Percentiles rank a stretch among this genome's conserved stretches.
phyloP scores from a whole-genome alignment of 2,329 filamentous ascomycete species.

The Fusarium scirpi region DNA sequence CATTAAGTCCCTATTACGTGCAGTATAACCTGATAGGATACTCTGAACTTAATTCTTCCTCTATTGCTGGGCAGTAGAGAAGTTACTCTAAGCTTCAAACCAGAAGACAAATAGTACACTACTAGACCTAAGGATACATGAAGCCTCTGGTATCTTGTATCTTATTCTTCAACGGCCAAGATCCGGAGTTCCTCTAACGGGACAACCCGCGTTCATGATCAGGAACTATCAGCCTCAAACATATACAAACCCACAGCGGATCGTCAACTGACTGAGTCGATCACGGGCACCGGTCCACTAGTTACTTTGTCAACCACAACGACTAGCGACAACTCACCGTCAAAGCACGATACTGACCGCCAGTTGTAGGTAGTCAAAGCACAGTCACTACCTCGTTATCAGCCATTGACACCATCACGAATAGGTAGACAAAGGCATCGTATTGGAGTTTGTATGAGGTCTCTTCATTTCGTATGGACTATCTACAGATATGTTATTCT shows the following conservation, averaged over 20 bases:
- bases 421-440: neutral
- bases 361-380: slow-evolving; percentile 1
- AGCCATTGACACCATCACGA: neutral
- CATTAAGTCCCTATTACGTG: neutral
- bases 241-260: neutral
- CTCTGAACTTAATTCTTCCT: neutral
- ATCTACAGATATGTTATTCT: slow-evolving; percentile 9
- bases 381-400: neutral
- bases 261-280: neutral
- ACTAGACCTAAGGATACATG: neutral
- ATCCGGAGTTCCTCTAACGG: too few species aligned
- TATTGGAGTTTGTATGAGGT: slow-evolving; percentile 21
- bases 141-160: neutral
- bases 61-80: neutral
- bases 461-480: slow-evolving; percentile 4
- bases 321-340: neutral
- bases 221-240: neutral
- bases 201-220: neutral
- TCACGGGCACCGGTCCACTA: neutral
- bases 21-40: neutral
- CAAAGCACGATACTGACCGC: slow-evolving; percentile 5
- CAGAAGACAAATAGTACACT: neutral
- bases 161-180: neutral
- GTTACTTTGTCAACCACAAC: neutral
- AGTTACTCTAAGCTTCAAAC: neutral